Evolutionary conservation across 768 basidiomycete genomes (phyloP).

Genomic region (Glaciozyma martinii): DNA sequence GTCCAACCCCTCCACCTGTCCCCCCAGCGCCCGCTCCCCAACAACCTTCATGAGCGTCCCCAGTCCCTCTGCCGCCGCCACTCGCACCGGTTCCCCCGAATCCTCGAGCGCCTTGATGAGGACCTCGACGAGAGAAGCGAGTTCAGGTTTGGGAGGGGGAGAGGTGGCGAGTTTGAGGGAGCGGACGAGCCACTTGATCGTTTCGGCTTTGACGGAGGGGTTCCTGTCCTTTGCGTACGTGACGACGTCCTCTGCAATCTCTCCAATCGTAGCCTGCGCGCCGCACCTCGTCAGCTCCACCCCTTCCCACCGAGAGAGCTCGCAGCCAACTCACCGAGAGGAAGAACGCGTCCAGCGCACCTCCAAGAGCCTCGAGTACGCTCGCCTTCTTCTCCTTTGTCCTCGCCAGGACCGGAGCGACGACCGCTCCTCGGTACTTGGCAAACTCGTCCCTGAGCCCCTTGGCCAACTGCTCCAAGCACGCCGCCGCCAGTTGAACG

Average conservation of each 20-base stretch:
- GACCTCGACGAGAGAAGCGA: conserved; percentile 71
- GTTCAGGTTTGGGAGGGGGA: conserved; percentile 62
- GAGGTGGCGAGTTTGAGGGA: conserved; percentile 61
- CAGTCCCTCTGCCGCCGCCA: conserved; percentile 77
- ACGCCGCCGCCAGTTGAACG: conserved; percentile 76
- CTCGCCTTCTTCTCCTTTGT: conserved; percentile 87
- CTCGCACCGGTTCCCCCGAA: conserved; percentile 74
- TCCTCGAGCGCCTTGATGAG: conserved; percentile 74
- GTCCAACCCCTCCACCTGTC: conserved; percentile 70
- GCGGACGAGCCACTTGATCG: conserved; percentile 74
- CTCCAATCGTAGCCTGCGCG: conserved; percentile 61
- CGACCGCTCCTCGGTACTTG: conserved; percentile 59
- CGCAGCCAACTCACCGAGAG: conserved; percentile 52
- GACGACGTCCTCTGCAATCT: conserved; percentile 73
- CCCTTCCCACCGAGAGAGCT: too few species aligned
- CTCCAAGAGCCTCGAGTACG: conserved; percentile 80
- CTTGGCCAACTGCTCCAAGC: conserved; percentile 75
- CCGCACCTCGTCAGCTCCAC: neutral
- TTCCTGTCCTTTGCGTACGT: conserved; percentile 77
- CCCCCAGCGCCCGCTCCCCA: conserved; percentile 82
- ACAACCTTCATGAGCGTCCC: conserved; percentile 94
- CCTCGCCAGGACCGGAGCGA: conserved; percentile 72
- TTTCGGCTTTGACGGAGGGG: conserved; percentile 90
- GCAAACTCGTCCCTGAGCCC: conserved; percentile 68
- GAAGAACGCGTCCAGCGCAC: conserved; percentile 81